These are phyloP conservation scores for Trypanosoma mega DNA, from an alignment of 208 protist genomes.

Conservation along the genomic window DNA sequence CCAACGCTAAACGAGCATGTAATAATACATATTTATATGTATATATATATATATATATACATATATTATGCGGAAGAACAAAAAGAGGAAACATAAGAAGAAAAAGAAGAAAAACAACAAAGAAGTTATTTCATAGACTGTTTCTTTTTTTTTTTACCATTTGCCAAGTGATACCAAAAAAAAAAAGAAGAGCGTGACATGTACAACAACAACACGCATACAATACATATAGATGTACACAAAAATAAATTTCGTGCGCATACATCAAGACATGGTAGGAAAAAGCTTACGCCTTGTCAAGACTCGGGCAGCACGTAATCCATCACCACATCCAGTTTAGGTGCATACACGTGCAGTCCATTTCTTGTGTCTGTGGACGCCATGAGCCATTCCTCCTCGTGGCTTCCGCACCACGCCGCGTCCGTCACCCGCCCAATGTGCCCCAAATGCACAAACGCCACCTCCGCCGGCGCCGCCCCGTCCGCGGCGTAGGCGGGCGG, in stretches of 20 bases:
- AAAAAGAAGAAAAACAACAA: constrained; percentile 1
- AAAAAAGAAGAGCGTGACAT: no score
- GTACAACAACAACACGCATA: no score
- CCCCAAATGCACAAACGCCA: constrained; percentile 95
- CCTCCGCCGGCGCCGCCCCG: constrained; percentile 55
- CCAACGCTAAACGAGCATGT: neutral
- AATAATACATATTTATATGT: neutral
- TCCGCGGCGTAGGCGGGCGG: constrained; percentile 48
- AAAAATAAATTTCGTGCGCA: no score
- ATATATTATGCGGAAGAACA: no score
- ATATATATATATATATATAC: constrained; percentile 20
- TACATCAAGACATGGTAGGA: no score
- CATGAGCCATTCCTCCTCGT: constrained; percentile 91
- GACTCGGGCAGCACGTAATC: constrained; percentile 34
- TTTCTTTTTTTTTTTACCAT: neutral
- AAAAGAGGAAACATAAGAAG: no score
- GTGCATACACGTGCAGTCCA: constrained; percentile 91
- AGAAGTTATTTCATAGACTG: neutral
- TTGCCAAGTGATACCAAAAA: no score
- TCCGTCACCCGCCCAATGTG: constrained; percentile 95
- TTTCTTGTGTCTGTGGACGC: constrained; percentile 95
- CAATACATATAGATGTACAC: no score
- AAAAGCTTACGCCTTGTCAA: constrained; percentile 8
- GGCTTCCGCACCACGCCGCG: constrained; percentile 86
- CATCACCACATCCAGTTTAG: constrained; percentile 32